These are phyloP conservation scores for Pythium diclinum DNA, from an alignment of 352 stramenopile species.

Conservation along the genomic window DNA sequence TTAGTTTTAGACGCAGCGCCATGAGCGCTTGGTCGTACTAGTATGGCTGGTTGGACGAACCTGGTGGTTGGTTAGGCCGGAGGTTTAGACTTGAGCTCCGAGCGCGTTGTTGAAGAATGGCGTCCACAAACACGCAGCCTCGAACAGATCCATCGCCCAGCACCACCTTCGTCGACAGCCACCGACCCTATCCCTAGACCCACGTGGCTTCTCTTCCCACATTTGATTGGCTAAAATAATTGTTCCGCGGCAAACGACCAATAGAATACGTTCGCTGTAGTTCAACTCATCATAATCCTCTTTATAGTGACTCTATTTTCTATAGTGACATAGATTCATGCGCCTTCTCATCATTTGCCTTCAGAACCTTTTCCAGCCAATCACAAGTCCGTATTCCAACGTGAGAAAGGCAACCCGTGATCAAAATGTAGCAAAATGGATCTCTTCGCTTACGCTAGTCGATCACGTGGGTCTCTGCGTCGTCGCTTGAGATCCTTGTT, in stretches of 20 bases:
- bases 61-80: conserved; percentile 5
- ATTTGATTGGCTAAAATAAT: conserved; percentile 15
- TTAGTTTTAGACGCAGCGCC: conserved; percentile 2
- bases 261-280: conserved; percentile 11
- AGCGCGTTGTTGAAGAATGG: conserved; percentile 29
- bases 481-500: neutral
- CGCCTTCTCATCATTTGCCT: conserved; percentile 1
- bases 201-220: neutral
- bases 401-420: neutral
- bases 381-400: neutral
- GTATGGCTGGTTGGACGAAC: conserved; percentile 13
- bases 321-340: conserved; percentile 17
- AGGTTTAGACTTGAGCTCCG: neutral
- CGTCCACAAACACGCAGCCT: neutral
- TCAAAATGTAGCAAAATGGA: neutral
- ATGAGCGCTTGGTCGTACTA: neutral
- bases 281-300: conserved; percentile 23
- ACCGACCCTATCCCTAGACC: conserved; percentile 8
- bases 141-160: conserved; percentile 3
- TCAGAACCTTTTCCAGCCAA: neutral
- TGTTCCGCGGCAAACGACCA: neutral
- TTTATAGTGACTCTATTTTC: neutral
- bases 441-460: neutral
- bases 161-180: conserved; percentile 22
- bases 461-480: neutral